These are phyloP conservation scores for Pholiota conissans DNA, from an alignment of 768 basidiomycete genomes.

Conservation along the genomic window DNA sequence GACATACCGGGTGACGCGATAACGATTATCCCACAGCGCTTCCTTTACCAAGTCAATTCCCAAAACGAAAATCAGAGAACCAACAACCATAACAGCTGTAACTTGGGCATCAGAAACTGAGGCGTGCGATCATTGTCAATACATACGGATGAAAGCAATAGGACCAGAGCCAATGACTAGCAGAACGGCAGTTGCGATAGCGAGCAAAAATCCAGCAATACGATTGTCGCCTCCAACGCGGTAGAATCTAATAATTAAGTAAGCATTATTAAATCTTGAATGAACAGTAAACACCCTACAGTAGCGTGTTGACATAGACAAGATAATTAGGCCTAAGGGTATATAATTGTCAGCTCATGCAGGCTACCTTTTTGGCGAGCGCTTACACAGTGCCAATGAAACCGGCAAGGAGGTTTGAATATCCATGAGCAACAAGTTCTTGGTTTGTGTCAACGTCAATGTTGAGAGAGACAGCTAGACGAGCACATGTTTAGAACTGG, in stretches of 20 bases:
- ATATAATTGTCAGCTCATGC: background rate
- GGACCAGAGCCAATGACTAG: conserved; percentile 84
- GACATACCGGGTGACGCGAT: conserved; percentile 82
- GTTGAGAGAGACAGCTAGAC: conserved; percentile 79
- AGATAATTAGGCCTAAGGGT: conserved; percentile 73
- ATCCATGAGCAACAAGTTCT: conserved; percentile 91
- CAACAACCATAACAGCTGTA: conserved; percentile 87
- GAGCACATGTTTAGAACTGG: too few species aligned
- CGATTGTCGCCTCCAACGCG: conserved; percentile 89
- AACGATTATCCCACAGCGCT: conserved; percentile 93
- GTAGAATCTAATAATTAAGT: conserved; percentile 63
- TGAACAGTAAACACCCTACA: conserved; percentile 40
- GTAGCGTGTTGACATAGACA: conserved; percentile 83
- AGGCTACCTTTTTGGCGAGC: background rate
- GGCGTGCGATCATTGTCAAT: background rate
- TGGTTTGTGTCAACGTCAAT: conserved; percentile 89
- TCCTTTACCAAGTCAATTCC: conserved; percentile 95
- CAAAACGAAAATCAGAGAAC: conserved; percentile 89
- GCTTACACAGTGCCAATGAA: conserved; percentile 77
- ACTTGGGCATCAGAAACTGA: background rate
- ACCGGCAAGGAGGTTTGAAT: conserved; percentile 86
- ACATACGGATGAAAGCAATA: conserved; percentile 89
- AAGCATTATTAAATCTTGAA: background rate
- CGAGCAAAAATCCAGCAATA: conserved; percentile 83
- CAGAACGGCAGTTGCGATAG: conserved; percentile 66